Base-by-base conservation (phyloP, 2,329 filamentous ascomycete species). In the Calonectria crousiana region DNA sequence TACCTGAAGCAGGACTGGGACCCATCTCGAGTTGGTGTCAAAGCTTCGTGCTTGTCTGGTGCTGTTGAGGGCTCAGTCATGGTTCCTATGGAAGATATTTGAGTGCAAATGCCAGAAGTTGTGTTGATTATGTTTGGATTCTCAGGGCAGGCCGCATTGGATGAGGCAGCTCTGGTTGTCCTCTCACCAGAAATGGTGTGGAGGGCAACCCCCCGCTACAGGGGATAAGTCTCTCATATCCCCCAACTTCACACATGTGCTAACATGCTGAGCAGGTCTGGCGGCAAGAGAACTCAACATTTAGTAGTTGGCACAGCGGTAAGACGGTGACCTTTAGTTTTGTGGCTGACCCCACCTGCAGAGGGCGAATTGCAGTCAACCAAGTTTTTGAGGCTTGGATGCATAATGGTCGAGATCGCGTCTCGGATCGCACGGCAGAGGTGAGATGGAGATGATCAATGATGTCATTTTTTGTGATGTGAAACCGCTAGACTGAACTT, bases 21-120 rank as follows among this genome's bases (percentile, higher is more conserved):
- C 94, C 94, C 95, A 95, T 95, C 94, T 92, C 84, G 93, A 91
- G 94, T 95, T 95, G 94, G 94, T 88, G 93, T 97, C 95, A 97
- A 95, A 95, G 95, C 89, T 92, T 95, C 88, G 95, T 89, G 90
- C 95, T 96, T 96, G 94, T 96, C 95, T 88, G 90, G 87, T 76
- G 68, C 60, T 81, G 79, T 74, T 71, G 69, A 73, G 60, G 67
- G 72, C 69, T 74, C 72, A 53, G 74, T 49, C 38, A 51, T 44
- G 51, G 34, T 66, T 67, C 52, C 32, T 60, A 70, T 65, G 44
- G 32, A 69, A 58, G 62, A 62, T 66, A 44, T 41, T 47, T 68
- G 68, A 66, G 74, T 60, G 64, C 74, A 76, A 73, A 41, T 69
- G 74, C 73, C 77, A 38, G 53, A 67, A 51, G 67, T 49, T 76